Percentiles rank a stretch among this genome's conserved stretches.
phyloP scores from a whole-genome alignment of 1,284 basidiomycete species.

The Pseudozyma tsukubaensis region DNA sequence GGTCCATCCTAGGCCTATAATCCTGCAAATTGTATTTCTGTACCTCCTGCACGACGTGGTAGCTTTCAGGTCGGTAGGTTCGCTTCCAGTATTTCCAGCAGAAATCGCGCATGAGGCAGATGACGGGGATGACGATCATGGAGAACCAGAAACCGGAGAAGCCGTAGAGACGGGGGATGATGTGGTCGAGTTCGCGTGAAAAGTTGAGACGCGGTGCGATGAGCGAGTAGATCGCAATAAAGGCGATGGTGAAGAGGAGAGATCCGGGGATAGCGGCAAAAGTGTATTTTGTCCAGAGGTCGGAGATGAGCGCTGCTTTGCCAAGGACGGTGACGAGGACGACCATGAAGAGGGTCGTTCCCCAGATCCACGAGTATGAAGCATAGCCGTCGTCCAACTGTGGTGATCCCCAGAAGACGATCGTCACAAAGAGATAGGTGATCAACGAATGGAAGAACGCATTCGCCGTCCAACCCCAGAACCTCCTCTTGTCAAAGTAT shows the following conservation, averaged over 20 bases:
- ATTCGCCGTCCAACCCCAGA: constrained; percentile 94
- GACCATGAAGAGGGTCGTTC: constrained; percentile 90
- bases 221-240: constrained; percentile 88
- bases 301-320: constrained; percentile 95
- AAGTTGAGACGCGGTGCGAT: constrained; percentile 86
- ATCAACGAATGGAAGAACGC: constrained; percentile 83
- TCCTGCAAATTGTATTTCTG: constrained; percentile 95
- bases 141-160: constrained; percentile 89
- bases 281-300: constrained; percentile 99
- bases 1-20: constrained; percentile 95
- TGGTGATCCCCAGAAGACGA: constrained; percentile 87
- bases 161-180: constrained; percentile 88
- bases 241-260: constrained; percentile 91
- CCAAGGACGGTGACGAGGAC: constrained; percentile 94
- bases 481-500: constrained; percentile 68
- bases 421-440: constrained; percentile 86
- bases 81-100: constrained; percentile 71
- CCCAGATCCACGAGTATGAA: constrained; percentile 97
- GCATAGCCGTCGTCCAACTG: constrained; percentile 79
- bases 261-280: constrained; percentile 88
- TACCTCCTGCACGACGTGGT: constrained; percentile 95
- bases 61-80: constrained; percentile 88
- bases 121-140: constrained; percentile 84
- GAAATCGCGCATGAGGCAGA: constrained; percentile 85
- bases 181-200: constrained; percentile 79